A percentile compares a stretch with the other conserved stretches of the same genome.
These are phyloP conservation scores for Ceriops decandra DNA, from an alignment of 345 rosid genomes.

Conservation along the genomic window DNA sequence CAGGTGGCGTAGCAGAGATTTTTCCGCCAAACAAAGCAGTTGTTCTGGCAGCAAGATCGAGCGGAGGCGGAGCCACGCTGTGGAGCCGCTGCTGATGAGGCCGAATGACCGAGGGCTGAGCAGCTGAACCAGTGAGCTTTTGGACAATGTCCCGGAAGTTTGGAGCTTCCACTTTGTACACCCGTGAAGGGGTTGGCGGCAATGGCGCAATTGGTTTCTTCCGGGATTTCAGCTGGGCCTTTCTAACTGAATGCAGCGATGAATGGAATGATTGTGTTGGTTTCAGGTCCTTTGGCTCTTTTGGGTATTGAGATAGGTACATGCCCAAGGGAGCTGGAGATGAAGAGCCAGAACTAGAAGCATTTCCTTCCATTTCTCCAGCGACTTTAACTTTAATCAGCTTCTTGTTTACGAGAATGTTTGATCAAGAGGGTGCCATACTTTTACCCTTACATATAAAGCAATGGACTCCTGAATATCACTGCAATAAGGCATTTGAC, in stretches of 20 bases:
- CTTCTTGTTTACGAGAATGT: no score
- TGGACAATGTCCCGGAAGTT: constrained; percentile 85
- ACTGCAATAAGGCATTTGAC: no score
- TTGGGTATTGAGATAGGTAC: constrained; percentile 10
- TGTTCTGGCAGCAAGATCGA: constrained; percentile 15
- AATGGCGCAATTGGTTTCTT: constrained; percentile 62
- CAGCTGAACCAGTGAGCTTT: constrained; percentile 62
- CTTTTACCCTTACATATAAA: no score
- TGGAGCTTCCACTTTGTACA: constrained; percentile 73
- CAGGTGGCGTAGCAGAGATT: not conserved
- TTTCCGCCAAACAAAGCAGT: constrained; percentile 14
- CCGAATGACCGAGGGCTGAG: not conserved
- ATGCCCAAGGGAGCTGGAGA: constrained; percentile 25
- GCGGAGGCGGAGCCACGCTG: constrained; percentile 47
- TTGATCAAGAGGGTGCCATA: no score
- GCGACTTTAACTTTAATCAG: no score
- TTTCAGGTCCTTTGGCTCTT: constrained; percentile 4
- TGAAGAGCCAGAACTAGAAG: constrained; percentile 11
- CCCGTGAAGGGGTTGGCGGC: constrained; percentile 57
- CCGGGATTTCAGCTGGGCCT: constrained; percentile 48
- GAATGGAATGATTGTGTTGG: constrained; percentile 25
- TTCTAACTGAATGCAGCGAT: constrained; percentile 55
- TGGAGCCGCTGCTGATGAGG: constrained; percentile 32
- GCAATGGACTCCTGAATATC: no score
- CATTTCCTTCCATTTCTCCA: constrained; percentile 29